phyloP scores from a whole-genome alignment of 2,329 filamentous ascomycete species.

The Blastomyces gilchristii region DNA sequence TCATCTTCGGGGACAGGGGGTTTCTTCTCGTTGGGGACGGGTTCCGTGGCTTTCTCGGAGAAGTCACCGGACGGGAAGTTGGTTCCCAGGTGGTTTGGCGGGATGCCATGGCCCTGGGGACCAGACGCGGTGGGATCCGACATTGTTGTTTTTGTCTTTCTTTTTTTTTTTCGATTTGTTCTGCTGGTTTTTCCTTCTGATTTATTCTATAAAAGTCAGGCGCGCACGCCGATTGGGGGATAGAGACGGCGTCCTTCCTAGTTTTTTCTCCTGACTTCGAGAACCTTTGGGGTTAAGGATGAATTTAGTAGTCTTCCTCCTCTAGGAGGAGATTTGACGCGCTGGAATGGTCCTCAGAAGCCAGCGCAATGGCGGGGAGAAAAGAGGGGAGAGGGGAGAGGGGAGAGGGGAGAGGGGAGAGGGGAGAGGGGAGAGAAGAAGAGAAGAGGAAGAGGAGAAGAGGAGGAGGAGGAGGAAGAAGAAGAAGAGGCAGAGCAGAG shows the following conservation, averaged over 20 bases:
- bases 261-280: background rate
- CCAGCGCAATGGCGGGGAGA: conserved; percentile 8
- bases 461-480: no score
- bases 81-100: conserved; percentile 20
- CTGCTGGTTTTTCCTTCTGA: no score
- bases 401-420: conserved; percentile 5
- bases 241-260: no score
- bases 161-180: no score
- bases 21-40: conserved; percentile 13
- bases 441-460: conserved; percentile 5
- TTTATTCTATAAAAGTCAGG: no score
- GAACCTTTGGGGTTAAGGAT: no score
- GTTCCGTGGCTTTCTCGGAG: conserved; percentile 13
- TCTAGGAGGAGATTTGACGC: background rate
- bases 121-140: conserved; percentile 14
- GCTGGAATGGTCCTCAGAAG: conserved; percentile 2
- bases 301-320: background rate
- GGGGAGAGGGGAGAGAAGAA: conserved; percentile 1
- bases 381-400: conserved; percentile 9
- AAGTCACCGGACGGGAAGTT: conserved; percentile 17
- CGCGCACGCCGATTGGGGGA: no score
- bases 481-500: no score
- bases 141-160: conserved; percentile 9
- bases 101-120: conserved; percentile 14
- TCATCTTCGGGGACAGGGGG: conserved; percentile 43